Base-by-base conservation (phyloP, 1,284 basidiomycete species). In the Boletus sp. region DNA sequence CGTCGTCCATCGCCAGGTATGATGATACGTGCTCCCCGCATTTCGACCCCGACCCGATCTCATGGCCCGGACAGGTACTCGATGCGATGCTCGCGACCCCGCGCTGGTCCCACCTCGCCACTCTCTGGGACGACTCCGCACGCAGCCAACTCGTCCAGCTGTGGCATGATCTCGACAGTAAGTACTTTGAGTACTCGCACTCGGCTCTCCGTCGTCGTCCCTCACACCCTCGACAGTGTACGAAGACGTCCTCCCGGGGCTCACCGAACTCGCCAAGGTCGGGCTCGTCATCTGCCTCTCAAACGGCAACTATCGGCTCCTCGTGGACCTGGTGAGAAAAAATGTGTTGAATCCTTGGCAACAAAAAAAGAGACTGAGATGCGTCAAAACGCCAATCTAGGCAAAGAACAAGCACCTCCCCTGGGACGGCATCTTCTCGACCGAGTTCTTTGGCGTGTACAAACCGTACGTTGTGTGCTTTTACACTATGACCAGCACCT, bases 391-490 rank as follows among this genome's bases (percentile, higher is more conserved):
- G 9, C 17, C 9, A 5, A 9, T 26, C 5, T 26, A 83, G 81
- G 79, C 81, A 2, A 83, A 80, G 57, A 62, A 75, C 49, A 76
- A 78, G 1, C 66, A 75, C 22, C 66, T 85, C 6, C 81, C 80
- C 0, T 85, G 80, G 81, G 80, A 86, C 54, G 69, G 73, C 1
- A 66, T 85, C 13, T 72, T 85, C 49, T 81, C 81, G 1, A 68
- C 74, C 1, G 79, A 83, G 47, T 63, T 84, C 8, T 78, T 83
- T 37, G 68, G 70, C 5, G 74, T 76, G 0, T 84, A 76, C 68
- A 86, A 86, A 60, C 80, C 82, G 79, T 82, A 45, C 41, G 74
- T 40, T n/a, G n/a, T n/a, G n/a, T n/a, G n/a, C n/a, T n/a, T n/a
- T n/a, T n/a, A n/a, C n/a, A n/a, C n/a, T n/a, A n/a, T n/a, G n/a